Base-by-base conservation (phyloP, 2,329 filamentous ascomycete species). In the Botryosphaeria agaves region DNA sequence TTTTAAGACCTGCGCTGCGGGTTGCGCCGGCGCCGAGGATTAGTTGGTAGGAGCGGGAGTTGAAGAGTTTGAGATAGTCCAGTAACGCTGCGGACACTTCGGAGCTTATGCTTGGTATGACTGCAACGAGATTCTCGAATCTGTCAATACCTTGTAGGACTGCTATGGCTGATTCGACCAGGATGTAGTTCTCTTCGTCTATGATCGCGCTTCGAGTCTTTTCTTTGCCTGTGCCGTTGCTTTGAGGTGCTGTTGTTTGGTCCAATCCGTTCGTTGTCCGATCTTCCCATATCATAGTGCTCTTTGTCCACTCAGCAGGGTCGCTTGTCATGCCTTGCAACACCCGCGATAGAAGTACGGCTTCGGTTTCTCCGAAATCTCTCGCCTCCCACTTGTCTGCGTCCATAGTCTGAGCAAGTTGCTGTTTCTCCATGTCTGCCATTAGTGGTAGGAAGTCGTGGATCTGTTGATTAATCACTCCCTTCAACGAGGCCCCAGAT, bases 1-100 rank as follows among this genome's bases (percentile, higher is more conserved):
- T 94, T 51, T 84, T 93, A 14, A 98, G 62, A 0, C 87, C 87
- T 1, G 85, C 89, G 15, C 79, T 84, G 20, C 73, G 67, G 4
- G 82, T 94, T 3, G 89, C 89, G 4, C 89, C 89, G 2, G 89
- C 89, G 1, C 89, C 89, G 5, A 98, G 72, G 39, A 98, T 94
- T 34, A 98, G 69, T 49, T 98, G 89, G n/a, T 80, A 91, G 34
- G 85, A 85, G 14, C 89, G 77, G 2, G 84, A 94, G 52, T 98
- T 94, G 64, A 95, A 98, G 3, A 92, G 66, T 40, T 89, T 81
- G 9, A 95, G 65, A 46, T 91, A 92, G 14, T 89, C 76, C 25
- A 94, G 62, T 7, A 98, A 67, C 1, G 75, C 76, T 3, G 69
- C 62, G 0, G 82, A 79, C 31, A 94, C 76, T 34, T 94, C 84